Conservation (phyloP, 2,329 filamentous ascomycete species). For the Fonsecaea nubica region DNA sequence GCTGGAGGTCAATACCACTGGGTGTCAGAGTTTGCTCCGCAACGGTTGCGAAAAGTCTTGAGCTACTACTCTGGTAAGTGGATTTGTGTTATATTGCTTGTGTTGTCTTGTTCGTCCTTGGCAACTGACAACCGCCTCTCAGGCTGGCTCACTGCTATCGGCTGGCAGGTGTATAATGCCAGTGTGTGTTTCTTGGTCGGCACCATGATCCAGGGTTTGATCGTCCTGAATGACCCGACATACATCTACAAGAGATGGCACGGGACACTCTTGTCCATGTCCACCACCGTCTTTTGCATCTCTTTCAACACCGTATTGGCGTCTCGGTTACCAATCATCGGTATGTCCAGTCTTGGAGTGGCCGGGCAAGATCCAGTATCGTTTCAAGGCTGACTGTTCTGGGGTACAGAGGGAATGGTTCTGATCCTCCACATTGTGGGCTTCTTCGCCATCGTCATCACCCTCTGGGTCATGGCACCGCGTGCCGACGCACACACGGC, state of each 20-base stretch:
- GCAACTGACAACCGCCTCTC: constrained; percentile 25
- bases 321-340: constrained; percentile 43
- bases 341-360: constrained; percentile 26
- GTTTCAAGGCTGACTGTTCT: no score
- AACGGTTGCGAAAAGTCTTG: constrained; percentile 58
- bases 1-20: constrained; percentile 62
- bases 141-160: constrained; percentile 53
- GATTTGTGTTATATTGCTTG: not conserved
- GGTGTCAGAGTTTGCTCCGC: constrained; percentile 62
- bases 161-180: constrained; percentile 55
- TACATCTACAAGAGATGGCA: constrained; percentile 44
- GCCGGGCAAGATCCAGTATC: no score
- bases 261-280: constrained; percentile 42
- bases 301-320: constrained; percentile 43
- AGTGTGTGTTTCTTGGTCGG: constrained; percentile 47
- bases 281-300: constrained; percentile 40
- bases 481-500: constrained; percentile 50
- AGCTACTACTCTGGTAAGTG: constrained; percentile 59
- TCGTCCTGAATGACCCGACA: constrained; percentile 35
- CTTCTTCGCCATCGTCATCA: constrained; percentile 45
- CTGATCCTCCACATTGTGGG: constrained; percentile 45
- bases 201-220: constrained; percentile 42
- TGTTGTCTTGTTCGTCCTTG: not conserved
- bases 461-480: constrained; percentile 43
- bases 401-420: constrained; percentile 40